Evolutionary conservation across 2,329 filamentous ascomycete genomes (phyloP).

Genomic region (Cordyceps javanica): DNA sequence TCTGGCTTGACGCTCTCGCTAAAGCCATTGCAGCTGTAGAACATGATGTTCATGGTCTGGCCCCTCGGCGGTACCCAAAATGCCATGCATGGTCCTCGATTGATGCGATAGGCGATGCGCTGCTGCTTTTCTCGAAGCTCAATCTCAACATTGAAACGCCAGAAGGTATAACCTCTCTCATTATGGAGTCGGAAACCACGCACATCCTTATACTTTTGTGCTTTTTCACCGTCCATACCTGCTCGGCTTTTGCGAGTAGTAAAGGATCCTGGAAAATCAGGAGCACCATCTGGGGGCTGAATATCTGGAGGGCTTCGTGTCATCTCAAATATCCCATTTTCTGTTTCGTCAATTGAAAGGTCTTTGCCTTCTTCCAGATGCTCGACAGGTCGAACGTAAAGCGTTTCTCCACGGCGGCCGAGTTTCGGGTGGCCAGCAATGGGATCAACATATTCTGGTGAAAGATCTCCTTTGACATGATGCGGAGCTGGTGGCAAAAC

Average conservation of each 20-base stretch:
- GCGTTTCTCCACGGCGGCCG: slow-evolving; percentile 74
- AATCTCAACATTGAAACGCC: slow-evolving; percentile 93
- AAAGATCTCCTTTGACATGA: slow-evolving; percentile 58
- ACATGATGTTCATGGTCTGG: slow-evolving; percentile 97
- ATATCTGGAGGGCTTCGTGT: slow-evolving; percentile 48
- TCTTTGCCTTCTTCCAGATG: slow-evolving; percentile 74
- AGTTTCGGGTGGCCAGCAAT: slow-evolving; percentile 83
- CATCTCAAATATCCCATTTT: slow-evolving; percentile 75
- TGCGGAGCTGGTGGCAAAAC: slow-evolving; percentile 71
- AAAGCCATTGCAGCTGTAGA: slow-evolving; percentile 96
- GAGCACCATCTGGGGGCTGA: slow-evolving; percentile 31
- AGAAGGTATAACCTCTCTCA: slow-evolving; percentile 87
- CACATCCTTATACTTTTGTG: slow-evolving; percentile 77
- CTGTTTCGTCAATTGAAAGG: slow-evolving; percentile 71
- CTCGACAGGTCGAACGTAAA: slow-evolving; percentile 87
- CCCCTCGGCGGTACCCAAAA: slow-evolving; percentile 90
- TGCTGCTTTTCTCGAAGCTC: slow-evolving; percentile 74
- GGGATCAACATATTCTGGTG: slow-evolving; percentile 81
- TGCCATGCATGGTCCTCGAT: slow-evolving; percentile 76
- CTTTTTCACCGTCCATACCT: slow-evolving; percentile 68
- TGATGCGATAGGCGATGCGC: slow-evolving; percentile 92
- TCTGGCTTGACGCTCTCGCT: slow-evolving; percentile 71
- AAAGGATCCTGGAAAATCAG: slow-evolving; percentile 48
- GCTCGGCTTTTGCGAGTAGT: slow-evolving; percentile 46
- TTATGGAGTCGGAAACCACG: slow-evolving; percentile 74